Evolutionary conservation across 2,329 filamentous ascomycete species (phyloP).

Genomic region (Colletotrichum spaethianum): DNA sequence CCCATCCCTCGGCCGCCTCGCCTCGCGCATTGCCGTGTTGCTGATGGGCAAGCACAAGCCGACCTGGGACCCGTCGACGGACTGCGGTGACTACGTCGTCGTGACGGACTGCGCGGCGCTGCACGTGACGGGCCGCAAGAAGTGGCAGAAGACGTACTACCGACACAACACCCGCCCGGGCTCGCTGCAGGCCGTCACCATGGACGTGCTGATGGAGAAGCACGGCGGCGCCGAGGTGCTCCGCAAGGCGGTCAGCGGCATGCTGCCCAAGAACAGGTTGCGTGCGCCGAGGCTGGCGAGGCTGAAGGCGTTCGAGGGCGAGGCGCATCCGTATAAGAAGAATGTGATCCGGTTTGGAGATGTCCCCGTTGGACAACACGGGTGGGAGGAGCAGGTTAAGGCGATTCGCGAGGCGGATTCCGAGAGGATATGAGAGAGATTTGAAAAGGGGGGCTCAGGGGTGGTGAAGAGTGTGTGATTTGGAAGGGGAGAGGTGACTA

Average conservation of each 20-base stretch:
- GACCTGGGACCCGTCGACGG: slow-evolving; percentile 95
- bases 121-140: slow-evolving; percentile 92
- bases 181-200: slow-evolving; percentile 87
- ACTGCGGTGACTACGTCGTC: slow-evolving; percentile 99
- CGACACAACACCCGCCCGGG: slow-evolving; percentile 93
- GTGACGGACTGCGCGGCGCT: slow-evolving; percentile 90
- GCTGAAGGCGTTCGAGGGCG: slow-evolving; percentile 96
- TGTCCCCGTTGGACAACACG: slow-evolving; percentile 65
- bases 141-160: slow-evolving; percentile 95
- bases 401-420: slow-evolving; percentile 65
- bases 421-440: slow-evolving; percentile 62
- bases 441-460: neutral
- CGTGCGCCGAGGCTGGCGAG: slow-evolving; percentile 88
- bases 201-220: slow-evolving; percentile 96
- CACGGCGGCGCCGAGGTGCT: slow-evolving; percentile 94
- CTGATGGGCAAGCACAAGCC: slow-evolving; percentile 99
- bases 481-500: neutral
- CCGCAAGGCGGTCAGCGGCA: slow-evolving; percentile 92
- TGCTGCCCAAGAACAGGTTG: slow-evolving; percentile 97
- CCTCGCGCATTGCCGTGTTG: slow-evolving; percentile 86
- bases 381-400: slow-evolving; percentile 67
- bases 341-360: slow-evolving; percentile 85
- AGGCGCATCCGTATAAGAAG: slow-evolving; percentile 89
- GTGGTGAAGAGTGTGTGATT: neutral
- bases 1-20: slow-evolving; percentile 90